phyloP scores from a whole-genome alignment of 192 early-diverging fungal genomes.

The Gryganskiella cystojenkinii region DNA sequence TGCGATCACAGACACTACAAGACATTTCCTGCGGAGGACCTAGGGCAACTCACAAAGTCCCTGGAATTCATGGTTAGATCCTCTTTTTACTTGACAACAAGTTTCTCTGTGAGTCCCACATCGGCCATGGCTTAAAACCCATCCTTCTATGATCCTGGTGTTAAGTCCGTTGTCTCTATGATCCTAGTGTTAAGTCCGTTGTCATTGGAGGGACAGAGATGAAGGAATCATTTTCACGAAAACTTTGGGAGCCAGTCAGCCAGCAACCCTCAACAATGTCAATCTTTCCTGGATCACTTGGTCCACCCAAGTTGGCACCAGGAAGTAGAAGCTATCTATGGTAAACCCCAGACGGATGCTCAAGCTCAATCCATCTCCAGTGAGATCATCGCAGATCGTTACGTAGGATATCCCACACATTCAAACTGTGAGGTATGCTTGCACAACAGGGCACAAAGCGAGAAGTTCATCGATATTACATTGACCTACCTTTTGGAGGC shows the following conservation, averaged over 20 bases:
- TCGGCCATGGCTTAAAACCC: neutral
- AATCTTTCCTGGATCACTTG: neutral
- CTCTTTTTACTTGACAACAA: constrained; percentile 1
- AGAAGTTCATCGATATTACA: neutral
- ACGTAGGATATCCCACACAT: neutral
- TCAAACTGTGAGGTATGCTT: neutral
- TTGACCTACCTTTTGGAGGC: neutral
- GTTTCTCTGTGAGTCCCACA: neutral
- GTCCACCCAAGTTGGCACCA: neutral
- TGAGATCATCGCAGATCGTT: constrained; percentile 1
- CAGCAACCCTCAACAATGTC: neutral
- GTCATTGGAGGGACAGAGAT: neutral
- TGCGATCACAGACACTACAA: neutral
- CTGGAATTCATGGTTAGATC: neutral
- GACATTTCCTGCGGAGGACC: neutral
- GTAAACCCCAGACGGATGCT: neutral
- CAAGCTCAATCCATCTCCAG: neutral
- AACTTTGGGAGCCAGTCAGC: constrained; percentile 3
- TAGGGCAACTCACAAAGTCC: neutral
- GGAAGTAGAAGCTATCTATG: constrained; percentile 1
- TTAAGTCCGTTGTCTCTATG: neutral
- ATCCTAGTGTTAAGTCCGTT: neutral
- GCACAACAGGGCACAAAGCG: neutral
- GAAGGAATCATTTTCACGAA: neutral
- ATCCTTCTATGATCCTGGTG: constrained; percentile 1